Evolutionary conservation across 257 asterid species (phyloP).

Genomic region (Solanum arcanum): DNA sequence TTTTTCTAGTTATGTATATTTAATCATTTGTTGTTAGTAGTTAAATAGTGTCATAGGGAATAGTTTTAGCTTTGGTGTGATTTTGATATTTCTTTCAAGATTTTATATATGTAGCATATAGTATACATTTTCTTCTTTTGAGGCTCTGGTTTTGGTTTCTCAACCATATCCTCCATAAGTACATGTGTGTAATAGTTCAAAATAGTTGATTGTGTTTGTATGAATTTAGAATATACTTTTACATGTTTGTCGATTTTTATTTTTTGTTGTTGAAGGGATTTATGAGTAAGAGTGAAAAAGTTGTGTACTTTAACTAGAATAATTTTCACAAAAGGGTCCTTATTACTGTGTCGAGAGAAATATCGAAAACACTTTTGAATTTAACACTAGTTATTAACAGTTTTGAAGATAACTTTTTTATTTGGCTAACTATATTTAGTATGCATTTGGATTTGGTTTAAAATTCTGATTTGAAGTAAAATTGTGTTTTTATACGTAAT

Average conservation of each 20-base stretch:
- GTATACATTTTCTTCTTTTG: not conserved
- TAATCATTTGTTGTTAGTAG: not conserved
- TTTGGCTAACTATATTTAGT: not conserved
- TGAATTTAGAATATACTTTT: not conserved
- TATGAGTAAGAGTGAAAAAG: not conserved
- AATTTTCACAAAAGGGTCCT: not conserved
- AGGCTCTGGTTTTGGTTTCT: not conserved
- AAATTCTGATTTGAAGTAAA: not conserved
- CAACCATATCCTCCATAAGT: not conserved
- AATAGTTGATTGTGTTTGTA: not conserved
- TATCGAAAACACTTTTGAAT: not conserved
- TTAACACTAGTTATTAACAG: not conserved
- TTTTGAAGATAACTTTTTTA: not conserved
- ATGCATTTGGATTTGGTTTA: too few relatives aligned
- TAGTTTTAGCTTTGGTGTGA: not conserved
- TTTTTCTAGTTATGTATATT: conserved; percentile 1
- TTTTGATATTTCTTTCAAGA: not conserved
- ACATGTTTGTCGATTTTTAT: not conserved
- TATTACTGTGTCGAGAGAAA: fast-evolving
- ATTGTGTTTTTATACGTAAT: not conserved
- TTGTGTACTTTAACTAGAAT: not conserved
- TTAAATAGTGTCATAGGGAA: not conserved
- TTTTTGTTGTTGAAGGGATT: not conserved
- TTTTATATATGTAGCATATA: not conserved
- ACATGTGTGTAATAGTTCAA: not conserved